Evolutionary conservation across 2,329 filamentous ascomycete species (phyloP).

Genomic region (Fusarium humuli): DNA sequence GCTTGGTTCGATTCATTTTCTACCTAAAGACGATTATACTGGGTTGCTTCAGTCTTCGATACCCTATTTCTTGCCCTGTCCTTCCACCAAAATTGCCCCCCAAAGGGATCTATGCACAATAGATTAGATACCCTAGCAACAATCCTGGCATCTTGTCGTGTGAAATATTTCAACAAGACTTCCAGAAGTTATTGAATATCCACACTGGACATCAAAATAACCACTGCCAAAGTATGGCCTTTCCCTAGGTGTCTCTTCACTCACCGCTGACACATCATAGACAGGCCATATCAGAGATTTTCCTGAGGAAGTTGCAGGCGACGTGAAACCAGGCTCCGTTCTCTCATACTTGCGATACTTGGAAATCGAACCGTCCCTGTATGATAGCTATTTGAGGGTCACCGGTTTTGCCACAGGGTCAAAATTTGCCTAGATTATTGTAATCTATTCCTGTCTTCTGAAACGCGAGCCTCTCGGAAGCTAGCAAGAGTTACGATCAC

Average conservation of each 20-base stretch:
- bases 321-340: background rate
- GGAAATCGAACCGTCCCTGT: background rate
- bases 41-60: background rate
- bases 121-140: constrained; percentile 17
- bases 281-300: background rate
- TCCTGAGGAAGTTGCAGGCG: background rate
- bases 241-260: background rate
- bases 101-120: constrained; percentile 10
- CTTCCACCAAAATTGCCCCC: background rate
- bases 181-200: background rate
- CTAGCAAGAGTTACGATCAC: background rate
- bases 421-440: background rate
- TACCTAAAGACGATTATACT: background rate
- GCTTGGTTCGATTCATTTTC: background rate
- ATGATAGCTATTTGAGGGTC: background rate
- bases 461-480: background rate
- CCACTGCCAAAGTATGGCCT: background rate
- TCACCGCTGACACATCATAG: background rate
- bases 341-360: background rate
- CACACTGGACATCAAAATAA: background rate
- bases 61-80: background rate
- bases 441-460: background rate
- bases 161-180: constrained; percentile 12
- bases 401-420: background rate
- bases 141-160: constrained; percentile 11